These are phyloP conservation scores for Solanum hybrid DNA, from an alignment of 305 asterid species.

Conservation along the genomic window DNA sequence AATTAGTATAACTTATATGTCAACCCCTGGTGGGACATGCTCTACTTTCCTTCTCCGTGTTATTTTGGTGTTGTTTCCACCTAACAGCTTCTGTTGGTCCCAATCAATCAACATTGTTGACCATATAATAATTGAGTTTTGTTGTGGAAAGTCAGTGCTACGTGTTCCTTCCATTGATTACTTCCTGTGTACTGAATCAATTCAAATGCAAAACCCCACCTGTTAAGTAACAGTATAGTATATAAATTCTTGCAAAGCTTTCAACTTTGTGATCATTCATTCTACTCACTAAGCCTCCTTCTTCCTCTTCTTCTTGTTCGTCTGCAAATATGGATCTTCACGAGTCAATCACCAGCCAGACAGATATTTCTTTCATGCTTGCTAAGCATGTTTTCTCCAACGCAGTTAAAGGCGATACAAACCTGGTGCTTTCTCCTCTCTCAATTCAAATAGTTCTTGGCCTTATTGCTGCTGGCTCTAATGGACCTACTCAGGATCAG, in stretches of 20 bases:
- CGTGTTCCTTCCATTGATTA: neutral
- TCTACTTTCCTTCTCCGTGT: neutral
- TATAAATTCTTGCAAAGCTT: neutral
- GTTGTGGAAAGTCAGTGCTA: neutral
- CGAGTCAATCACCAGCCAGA: constrained; percentile 33
- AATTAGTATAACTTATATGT: neutral
- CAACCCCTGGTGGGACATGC: neutral
- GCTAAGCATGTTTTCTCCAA: constrained; percentile 36
- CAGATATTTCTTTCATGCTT: constrained; percentile 35
- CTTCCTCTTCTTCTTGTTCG: neutral
- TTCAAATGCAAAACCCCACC: neutral
- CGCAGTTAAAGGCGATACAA: constrained; percentile 22
- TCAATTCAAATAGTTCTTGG: constrained; percentile 50
- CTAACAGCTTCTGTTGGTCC: neutral
- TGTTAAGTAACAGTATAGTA: neutral
- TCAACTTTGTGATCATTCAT: neutral
- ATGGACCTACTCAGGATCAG: constrained; percentile 44
- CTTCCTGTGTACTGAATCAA: neutral
- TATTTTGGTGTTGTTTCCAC: neutral
- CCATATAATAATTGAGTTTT: neutral
- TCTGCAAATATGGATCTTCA: neutral
- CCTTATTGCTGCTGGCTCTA: constrained; percentile 43
- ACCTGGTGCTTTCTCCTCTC: constrained; percentile 49
- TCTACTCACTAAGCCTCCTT: neutral
- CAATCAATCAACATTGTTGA: neutral